Evolutionary conservation across 2,329 filamentous ascomycete genomes (phyloP).

Genomic region (Penicillium sumatraense): DNA sequence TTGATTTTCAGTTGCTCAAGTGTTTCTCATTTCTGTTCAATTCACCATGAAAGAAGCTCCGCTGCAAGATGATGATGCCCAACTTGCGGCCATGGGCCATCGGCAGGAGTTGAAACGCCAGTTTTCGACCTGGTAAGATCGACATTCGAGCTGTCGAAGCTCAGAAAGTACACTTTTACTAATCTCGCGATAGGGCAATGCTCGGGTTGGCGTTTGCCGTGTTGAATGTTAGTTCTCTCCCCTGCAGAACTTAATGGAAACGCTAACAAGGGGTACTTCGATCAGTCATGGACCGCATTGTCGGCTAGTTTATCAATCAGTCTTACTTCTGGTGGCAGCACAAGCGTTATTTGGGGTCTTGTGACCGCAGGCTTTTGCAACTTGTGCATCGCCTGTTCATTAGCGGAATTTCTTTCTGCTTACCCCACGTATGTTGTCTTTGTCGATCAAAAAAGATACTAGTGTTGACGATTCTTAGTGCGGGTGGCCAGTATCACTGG

Average conservation of each 20-base stretch:
- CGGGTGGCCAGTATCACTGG: conserved; percentile 72
- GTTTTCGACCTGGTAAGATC: conserved; percentile 55
- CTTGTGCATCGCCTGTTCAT: conserved; percentile 67
- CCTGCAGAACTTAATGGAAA: not conserved
- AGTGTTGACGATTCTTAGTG: conserved; percentile 29
- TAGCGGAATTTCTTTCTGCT: conserved; percentile 72
- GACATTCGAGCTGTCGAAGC: not conserved
- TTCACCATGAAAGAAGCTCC: conserved; percentile 19
- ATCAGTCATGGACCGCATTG: conserved; percentile 62
- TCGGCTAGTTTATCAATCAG: conserved; percentile 63
- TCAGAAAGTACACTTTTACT: not conserved
- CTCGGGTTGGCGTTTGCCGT: conserved; percentile 65
- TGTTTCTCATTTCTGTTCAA: not conserved
- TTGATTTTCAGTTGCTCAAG: not conserved
- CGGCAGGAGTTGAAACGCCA: conserved; percentile 61
- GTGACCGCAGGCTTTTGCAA: conserved; percentile 70
- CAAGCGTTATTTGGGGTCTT: conserved; percentile 72
- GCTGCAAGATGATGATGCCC: conserved; percentile 27
- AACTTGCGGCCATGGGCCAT: conserved; percentile 52
- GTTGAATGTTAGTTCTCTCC: conserved; percentile 50
- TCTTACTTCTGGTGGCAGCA: conserved; percentile 73
- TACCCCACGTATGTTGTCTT: conserved; percentile 56
- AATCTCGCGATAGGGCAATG: conserved; percentile 51
- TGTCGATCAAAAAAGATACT: not conserved
- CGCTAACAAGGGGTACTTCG: conserved; percentile 18